These are phyloP conservation scores for Irpex sp. DNA, from an alignment of 1,284 basidiomycete genomes.

Conservation along the genomic window DNA sequence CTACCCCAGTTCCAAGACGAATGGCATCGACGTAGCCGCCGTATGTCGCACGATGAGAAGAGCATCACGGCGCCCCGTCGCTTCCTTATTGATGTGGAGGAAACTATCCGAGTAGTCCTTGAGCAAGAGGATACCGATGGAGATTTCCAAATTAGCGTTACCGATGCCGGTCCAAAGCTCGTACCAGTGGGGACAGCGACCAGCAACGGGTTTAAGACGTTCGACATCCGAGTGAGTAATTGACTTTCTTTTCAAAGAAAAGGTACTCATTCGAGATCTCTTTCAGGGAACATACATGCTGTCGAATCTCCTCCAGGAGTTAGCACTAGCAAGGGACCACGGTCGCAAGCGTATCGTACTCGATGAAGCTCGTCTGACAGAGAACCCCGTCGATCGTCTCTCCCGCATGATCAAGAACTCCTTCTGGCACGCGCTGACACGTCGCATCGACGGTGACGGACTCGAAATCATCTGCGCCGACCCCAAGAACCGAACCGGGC, in stretches of 20 bases:
- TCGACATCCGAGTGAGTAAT: conserved; percentile 83
- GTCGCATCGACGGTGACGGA: conserved; percentile 95
- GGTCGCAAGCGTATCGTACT: conserved; percentile 94
- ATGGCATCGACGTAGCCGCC: conserved; percentile 63
- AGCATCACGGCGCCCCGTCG: conserved; percentile 70
- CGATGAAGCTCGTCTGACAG: conserved; percentile 93
- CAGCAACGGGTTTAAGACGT: conserved; percentile 96
- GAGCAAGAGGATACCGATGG: conserved; percentile 98
- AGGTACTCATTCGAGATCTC: neutral
- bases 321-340: conserved; percentile 95
- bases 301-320: conserved; percentile 97
- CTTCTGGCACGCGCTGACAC: conserved; percentile 97
- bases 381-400: conserved; percentile 96
- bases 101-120: conserved; percentile 93
- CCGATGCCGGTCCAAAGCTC: conserved; percentile 95
- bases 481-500: conserved; percentile 91
- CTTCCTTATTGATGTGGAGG: conserved; percentile 98
- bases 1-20: conserved; percentile 73
- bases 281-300: conserved; percentile 96
- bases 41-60: conserved; percentile 86
- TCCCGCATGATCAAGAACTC: conserved; percentile 98
- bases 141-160: conserved; percentile 95
- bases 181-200: conserved; percentile 95
- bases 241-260: neutral
- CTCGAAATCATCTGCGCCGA: conserved; percentile 96